Evolutionary conservation across 371 early-diverging fungal species (phyloP).

Genomic region (Mucor mucedo): DNA sequence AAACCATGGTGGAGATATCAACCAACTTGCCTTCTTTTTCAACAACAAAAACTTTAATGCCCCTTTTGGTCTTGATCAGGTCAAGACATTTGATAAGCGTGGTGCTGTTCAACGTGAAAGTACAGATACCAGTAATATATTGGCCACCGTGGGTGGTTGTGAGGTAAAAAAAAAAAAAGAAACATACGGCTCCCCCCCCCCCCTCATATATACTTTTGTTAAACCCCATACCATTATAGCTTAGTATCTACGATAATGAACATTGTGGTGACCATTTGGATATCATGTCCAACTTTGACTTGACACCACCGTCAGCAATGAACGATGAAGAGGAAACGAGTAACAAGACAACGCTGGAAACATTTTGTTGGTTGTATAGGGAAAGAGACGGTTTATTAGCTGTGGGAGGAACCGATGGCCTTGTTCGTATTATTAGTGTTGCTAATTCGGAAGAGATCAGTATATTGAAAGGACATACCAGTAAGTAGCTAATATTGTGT

Average conservation of each 20-base stretch:
- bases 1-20: constrained; percentile 79
- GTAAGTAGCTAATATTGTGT: constrained; percentile 37
- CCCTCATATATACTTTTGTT: too few relatives aligned
- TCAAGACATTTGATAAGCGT: constrained; percentile 70
- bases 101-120: constrained; percentile 69
- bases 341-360: constrained; percentile 47
- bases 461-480: constrained; percentile 65
- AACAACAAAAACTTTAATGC: constrained; percentile 60
- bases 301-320: constrained; percentile 40
- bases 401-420: constrained; percentile 64
- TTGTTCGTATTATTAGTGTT: constrained; percentile 75
- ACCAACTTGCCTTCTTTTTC: constrained; percentile 74
- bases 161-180: constrained; percentile 49
- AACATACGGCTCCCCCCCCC: too few relatives aligned
- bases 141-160: constrained; percentile 74
- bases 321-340: constrained; percentile 31
- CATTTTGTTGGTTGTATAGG: constrained; percentile 74
- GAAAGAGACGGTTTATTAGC: constrained; percentile 74
- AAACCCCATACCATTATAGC: constrained; percentile 40
- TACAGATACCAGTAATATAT: constrained; percentile 73
- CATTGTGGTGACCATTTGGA: constrained; percentile 92
- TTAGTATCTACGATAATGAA: constrained; percentile 89
- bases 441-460: constrained; percentile 72
- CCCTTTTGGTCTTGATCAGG: constrained; percentile 57
- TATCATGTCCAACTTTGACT: constrained; percentile 86